Evolutionary conservation across 2,329 filamentous ascomycete genomes (phyloP).

Genomic region (Trichoderma sp.): DNA sequence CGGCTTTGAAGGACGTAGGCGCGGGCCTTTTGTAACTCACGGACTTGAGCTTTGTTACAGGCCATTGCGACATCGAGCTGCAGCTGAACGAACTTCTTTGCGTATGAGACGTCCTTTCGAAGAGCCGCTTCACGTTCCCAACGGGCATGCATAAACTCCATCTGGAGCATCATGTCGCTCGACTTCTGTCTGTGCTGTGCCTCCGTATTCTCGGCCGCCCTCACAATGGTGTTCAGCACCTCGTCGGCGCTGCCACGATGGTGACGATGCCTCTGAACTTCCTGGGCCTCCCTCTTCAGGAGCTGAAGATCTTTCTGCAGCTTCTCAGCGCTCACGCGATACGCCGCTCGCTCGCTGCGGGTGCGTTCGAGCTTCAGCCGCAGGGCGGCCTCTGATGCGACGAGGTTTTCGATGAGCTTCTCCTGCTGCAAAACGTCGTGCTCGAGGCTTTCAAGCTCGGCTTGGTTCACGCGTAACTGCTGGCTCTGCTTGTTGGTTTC

Average conservation of each 20-base stretch:
- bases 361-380: constrained; percentile 67
- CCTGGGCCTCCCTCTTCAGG: constrained; percentile 36
- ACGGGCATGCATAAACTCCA: constrained; percentile 82
- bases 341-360: constrained; percentile 62
- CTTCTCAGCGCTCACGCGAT: constrained; percentile 54
- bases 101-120: constrained; percentile 76
- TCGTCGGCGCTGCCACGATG: constrained; percentile 32
- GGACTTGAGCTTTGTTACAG: constrained; percentile 90
- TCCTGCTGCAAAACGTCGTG: constrained; percentile 70
- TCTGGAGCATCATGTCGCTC: constrained; percentile 80
- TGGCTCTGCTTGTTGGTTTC: constrained; percentile 54
- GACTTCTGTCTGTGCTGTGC: constrained; percentile 72
- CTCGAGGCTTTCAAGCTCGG: constrained; percentile 67
- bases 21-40: constrained; percentile 78
- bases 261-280: constrained; percentile 26
- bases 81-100: constrained; percentile 79
- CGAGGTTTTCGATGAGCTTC: constrained; percentile 57
- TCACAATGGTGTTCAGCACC: constrained; percentile 58
- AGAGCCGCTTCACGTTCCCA: constrained; percentile 78
- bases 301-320: constrained; percentile 51
- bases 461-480: constrained; percentile 61
- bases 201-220: constrained; percentile 60
- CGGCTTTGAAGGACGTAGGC: constrained; percentile 41
- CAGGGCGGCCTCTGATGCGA: constrained; percentile 57
- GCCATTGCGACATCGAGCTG: constrained; percentile 81